Base-by-base conservation (phyloP, 2,329 filamentous ascomycete species). In the Alternaria arbusti region DNA sequence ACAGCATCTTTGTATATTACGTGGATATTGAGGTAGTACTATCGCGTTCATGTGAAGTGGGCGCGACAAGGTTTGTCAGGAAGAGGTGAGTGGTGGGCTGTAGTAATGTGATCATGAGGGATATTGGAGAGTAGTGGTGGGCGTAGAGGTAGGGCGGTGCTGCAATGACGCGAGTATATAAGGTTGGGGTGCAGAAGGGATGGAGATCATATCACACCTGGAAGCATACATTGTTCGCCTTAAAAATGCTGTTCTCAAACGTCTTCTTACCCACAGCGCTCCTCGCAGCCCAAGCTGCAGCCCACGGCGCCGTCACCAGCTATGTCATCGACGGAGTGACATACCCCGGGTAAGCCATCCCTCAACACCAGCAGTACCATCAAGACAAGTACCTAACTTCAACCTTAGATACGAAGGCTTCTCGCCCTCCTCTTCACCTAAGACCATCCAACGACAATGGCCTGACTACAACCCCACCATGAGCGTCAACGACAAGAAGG, bases 391-490 rank as follows among this genome's bases (percentile, higher is more conserved):
- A 74, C 74, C 78, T 66, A 75, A 83, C 61, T 71, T 17, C 76
- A 79, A 9, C 78, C n/a, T n/a, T 17, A 84, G 82, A 62, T 87
- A 87, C 74, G 78, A 83, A 60, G 85, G 85, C 62, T 87, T 85
- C 78, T 82, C 83, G 1, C 85, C 86, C 6, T 72, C 79, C 30
- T 80, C 80, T 28, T 81, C 80, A 32, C 84, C 84, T 15, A 80
- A 83, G 65, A 84, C 85, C n/a, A 88, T 88, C 72, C 84, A 88
- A 75, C 78, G 85, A 46, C 85, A 88, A 79, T 88, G 86, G 86
- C 82, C 83, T 15, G 80, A 86, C 78, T 87, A 87, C 80, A 85
- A 87, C 78, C 86, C 86, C 6, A 84, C 84, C 66, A 81, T 83
- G 75, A 80, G 79, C 7, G 81, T 84, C 59, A 81, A 75, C n/a